These are phyloP conservation scores for Ogataea parapolymorpha DNA, from an alignment of 805 yeast species.

Conservation along the genomic window DNA sequence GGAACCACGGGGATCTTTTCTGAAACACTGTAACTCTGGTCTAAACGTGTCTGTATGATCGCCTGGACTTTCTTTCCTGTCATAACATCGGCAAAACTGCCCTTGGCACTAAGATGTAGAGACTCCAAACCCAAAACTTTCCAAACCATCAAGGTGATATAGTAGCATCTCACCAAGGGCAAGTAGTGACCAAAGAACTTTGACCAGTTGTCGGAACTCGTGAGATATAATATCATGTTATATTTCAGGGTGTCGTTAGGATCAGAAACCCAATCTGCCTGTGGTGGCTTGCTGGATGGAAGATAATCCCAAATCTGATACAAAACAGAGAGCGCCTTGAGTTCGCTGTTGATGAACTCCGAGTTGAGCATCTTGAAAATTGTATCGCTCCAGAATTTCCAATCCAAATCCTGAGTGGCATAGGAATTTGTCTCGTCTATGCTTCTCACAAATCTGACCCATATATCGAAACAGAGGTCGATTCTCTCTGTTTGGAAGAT, in stretches of 20 bases:
- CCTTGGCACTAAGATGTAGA: conserved; percentile 5
- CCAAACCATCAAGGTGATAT: conserved; percentile 66
- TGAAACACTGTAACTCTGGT: conserved; percentile 25
- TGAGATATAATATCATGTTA: conserved; percentile 52
- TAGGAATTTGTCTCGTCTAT: conserved; percentile 12
- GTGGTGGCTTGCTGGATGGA: conserved; percentile 34
- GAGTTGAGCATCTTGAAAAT: conserved; percentile 56
- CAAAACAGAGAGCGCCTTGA: conserved; percentile 61
- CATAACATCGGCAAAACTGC: conserved; percentile 19
- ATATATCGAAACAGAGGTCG: conserved; percentile 24
- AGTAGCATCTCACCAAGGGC: conserved; percentile 70
- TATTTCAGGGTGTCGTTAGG: conserved; percentile 41
- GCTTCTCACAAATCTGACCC: conserved; percentile 24
- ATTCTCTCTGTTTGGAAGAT: conserved; percentile 24
- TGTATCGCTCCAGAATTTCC: conserved; percentile 76
- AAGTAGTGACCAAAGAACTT: conserved; percentile 73
- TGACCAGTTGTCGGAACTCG: conserved; percentile 49
- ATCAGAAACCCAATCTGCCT: conserved; percentile 38
- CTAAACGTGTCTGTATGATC: conserved; percentile 33
- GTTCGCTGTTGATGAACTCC: conserved; percentile 57
- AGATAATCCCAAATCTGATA: conserved; percentile 74
- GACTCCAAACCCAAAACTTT: conserved; percentile 40
- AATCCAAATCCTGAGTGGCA: conserved; percentile 41
- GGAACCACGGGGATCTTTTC: conserved; percentile 22
- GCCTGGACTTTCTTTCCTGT: conserved; percentile 13